These are phyloP conservation scores for Boletus fagicola DNA, from an alignment of 768 basidiomycete genomes.

Conservation along the genomic window DNA sequence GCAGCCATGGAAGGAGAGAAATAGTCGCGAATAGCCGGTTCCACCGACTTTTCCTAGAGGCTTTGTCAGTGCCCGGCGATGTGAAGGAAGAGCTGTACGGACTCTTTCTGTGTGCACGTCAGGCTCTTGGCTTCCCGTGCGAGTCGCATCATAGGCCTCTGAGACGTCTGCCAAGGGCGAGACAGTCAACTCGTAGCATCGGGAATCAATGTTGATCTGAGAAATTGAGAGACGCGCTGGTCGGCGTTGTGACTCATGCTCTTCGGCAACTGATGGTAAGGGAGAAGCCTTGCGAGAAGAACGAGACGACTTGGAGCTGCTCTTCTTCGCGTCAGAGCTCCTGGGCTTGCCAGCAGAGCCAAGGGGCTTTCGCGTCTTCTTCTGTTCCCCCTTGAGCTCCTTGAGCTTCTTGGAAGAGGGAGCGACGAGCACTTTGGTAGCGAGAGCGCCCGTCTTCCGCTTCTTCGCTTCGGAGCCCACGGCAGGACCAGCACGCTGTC, in stretches of 20 bases:
- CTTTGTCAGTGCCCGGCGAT: neutral
- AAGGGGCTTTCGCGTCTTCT: conserved; percentile 58
- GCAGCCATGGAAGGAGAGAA: conserved; percentile 31
- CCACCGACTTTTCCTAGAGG: conserved; percentile 50
- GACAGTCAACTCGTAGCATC: conserved; percentile 78
- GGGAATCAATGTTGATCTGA: conserved; percentile 64
- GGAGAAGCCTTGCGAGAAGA: conserved; percentile 51
- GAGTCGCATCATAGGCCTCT: conserved; percentile 57
- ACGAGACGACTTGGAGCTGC: conserved; percentile 30
- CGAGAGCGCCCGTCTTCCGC: conserved; percentile 59
- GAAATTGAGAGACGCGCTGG: conserved; percentile 31
- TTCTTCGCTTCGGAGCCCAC: conserved; percentile 49
- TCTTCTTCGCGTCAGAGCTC: conserved; percentile 39
- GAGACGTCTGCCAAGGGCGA: conserved; percentile 75
- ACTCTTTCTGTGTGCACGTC: conserved; percentile 51
- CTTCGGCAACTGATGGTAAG: conserved; percentile 62
- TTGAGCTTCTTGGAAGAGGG: conserved; percentile 42
- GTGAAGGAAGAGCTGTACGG: conserved; percentile 20
- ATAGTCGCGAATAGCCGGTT: conserved; percentile 59
- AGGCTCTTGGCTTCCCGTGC: conserved; percentile 37
- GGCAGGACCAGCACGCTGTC: conserved; percentile 50
- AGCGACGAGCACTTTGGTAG: conserved; percentile 46
- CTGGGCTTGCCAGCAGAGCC: conserved; percentile 24
- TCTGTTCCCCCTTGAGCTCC: conserved; percentile 46
- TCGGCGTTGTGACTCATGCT: conserved; percentile 37